These are phyloP conservation scores for Phytophthora pluvialis DNA, from an alignment of 352 stramenopile genomes.

Conservation along the genomic window DNA sequence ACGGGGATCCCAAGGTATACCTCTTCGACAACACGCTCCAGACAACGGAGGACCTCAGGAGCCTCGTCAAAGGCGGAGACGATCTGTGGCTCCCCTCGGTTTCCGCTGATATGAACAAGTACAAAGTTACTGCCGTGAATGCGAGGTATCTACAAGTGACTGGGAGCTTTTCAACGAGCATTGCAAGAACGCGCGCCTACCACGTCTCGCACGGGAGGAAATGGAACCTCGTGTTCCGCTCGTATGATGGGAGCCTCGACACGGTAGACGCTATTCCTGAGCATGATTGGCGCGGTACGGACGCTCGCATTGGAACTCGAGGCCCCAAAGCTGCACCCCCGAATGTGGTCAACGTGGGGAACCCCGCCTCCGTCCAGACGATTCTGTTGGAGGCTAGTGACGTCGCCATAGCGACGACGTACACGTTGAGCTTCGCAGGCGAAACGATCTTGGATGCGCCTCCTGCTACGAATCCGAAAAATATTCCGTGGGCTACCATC, in stretches of 20 bases:
- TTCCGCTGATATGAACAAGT: conserved; percentile 57
- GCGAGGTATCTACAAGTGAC: conserved; percentile 51
- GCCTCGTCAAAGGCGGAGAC: conserved; percentile 43
- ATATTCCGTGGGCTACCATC: conserved; percentile 51
- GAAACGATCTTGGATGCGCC: conserved; percentile 35
- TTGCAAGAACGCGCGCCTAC: conserved; percentile 46
- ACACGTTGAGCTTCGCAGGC: conserved; percentile 58
- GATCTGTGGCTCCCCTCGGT: conserved; percentile 60
- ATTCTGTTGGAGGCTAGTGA: conserved; percentile 54
- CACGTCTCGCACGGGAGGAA: conserved; percentile 52
- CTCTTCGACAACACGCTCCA: conserved; percentile 71
- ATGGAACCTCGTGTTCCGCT: conserved; percentile 78
- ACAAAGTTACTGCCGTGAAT: conserved; percentile 37
- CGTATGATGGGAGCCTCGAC: conserved; percentile 58
- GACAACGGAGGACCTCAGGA: conserved; percentile 62
- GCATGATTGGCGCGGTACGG: conserved; percentile 66
- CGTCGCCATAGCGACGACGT: conserved; percentile 38
- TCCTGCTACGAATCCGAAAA: conserved; percentile 6
- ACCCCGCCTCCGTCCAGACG: conserved; percentile 58
- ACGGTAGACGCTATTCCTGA: conserved; percentile 65
- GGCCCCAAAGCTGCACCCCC: conserved; percentile 43
- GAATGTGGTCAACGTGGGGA: conserved; percentile 58
- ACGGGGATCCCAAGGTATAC: conserved; percentile 41
- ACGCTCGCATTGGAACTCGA: conserved; percentile 54
- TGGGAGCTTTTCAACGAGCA: conserved; percentile 49